Conservation (phyloP, 495 filamentous ascomycete genomes). For the Tetracladium setigerum region DNA sequence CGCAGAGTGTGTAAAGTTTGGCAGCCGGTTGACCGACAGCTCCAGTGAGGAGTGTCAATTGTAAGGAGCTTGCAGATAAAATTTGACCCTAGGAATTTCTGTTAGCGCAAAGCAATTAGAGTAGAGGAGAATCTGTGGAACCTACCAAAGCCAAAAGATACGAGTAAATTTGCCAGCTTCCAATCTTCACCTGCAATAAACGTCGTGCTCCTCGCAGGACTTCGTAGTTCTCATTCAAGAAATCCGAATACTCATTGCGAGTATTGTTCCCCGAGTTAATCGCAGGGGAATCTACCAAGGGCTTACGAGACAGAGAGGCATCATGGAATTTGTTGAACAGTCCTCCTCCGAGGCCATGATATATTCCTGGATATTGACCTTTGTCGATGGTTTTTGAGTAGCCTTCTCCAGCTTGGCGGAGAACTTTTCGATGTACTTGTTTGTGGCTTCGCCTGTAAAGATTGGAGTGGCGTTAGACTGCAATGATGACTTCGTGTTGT, state of each 20-base stretch:
- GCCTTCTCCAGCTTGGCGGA: slow-evolving; percentile 52
- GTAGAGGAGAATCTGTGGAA: no score
- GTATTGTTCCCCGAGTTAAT: slow-evolving; percentile 12
- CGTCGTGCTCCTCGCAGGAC: no score
- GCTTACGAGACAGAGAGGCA: slow-evolving; percentile 37
- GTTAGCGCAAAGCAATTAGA: no score
- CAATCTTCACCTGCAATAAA: slow-evolving; percentile 28
- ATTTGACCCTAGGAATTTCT: no score
- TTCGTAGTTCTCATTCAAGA: no score
- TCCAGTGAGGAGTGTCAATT: slow-evolving; percentile 57
- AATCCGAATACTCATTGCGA: background rate
- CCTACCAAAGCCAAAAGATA: slow-evolving; percentile 56
- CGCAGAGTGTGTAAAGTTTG: slow-evolving; percentile 55
- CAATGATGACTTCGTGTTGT: slow-evolving; percentile 51
- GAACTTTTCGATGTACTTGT: no score
- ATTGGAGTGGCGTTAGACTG: slow-evolving; percentile 52
- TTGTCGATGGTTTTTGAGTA: slow-evolving; percentile 51
- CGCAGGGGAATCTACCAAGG: slow-evolving; percentile 23
- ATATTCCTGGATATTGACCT: slow-evolving; percentile 53
- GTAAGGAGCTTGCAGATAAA: no score
- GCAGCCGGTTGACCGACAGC: slow-evolving; percentile 48
- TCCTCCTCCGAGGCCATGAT: slow-evolving; percentile 55
- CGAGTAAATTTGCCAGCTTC: slow-evolving; percentile 67
- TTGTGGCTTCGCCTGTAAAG: slow-evolving; percentile 58
- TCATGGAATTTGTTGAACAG: slow-evolving; percentile 51